phyloP scores from a whole-genome alignment of 2,329 filamentous ascomycete genomes.

The Aspergillus awamori region DNA sequence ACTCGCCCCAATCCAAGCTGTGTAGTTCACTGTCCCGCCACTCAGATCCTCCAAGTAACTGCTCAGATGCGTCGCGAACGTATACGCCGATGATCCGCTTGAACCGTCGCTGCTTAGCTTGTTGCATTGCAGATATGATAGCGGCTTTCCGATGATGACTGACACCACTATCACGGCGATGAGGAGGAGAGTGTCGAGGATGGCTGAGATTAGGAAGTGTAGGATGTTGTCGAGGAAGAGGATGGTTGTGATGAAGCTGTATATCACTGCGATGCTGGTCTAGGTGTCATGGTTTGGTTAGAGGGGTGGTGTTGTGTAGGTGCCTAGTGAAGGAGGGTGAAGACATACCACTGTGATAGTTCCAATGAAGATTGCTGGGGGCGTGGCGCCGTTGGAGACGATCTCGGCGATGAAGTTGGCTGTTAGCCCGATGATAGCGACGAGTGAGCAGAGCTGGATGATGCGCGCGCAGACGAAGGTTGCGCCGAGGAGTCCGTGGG shows the following conservation, averaged over 20 bases:
- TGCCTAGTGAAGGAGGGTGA: background rate
- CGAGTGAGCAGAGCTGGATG: conserved; percentile 70
- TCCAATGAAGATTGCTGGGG: conserved; percentile 73
- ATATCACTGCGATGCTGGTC: conserved; percentile 78
- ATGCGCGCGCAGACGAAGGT: conserved; percentile 75
- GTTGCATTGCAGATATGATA: conserved; percentile 76
- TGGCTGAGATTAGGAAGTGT: conserved; percentile 70
- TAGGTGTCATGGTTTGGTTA: conserved; percentile 37
- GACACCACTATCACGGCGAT: conserved; percentile 78
- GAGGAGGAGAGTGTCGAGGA: conserved; percentile 68
- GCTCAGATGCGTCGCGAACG: conserved; percentile 57
- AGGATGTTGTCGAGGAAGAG: conserved; percentile 77
- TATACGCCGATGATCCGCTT: conserved; percentile 53
- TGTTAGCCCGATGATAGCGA: conserved; percentile 77
- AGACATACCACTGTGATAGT: conserved; percentile 76
- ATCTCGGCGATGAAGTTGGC: conserved; percentile 82
- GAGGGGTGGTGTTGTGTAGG: conserved; percentile 22
- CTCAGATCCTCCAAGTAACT: conserved; percentile 56
- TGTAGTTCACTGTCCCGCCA: conserved; percentile 54
- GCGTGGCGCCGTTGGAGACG: conserved; percentile 64
- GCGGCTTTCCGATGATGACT: conserved; percentile 75
- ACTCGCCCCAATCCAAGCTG: conserved; percentile 61
- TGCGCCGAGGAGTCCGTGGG: conserved; percentile 72
- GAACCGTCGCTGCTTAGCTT: conserved; percentile 52
- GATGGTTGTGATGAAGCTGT: conserved; percentile 77